A percentile compares a stretch with the other conserved stretches of the same genome.
Evolutionary conservation across 176 grass and related monocot species (phyloP).

Genomic region (sorghum (Sorghum bicolor)): DNA sequence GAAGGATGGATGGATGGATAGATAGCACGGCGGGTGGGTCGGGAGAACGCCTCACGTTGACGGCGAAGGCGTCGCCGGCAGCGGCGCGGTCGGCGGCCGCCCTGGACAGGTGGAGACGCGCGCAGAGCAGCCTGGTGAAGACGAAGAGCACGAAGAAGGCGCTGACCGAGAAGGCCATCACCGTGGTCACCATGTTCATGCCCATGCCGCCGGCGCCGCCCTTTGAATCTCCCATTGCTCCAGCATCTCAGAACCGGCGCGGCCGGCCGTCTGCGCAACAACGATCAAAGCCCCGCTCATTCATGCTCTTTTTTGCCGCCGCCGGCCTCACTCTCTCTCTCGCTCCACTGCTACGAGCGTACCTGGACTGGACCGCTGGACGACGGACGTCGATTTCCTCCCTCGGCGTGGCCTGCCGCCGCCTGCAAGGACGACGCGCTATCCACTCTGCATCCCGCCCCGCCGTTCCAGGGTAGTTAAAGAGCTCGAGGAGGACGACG

Average conservation of each 20-base stretch:
- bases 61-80: constrained; percentile 25
- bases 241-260: constrained; percentile 8
- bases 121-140: constrained; percentile 74
- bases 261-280: neutral
- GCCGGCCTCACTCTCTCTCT: no score
- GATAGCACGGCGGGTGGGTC: neutral
- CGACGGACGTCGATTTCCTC: no score
- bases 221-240: constrained; percentile 35
- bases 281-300: no score
- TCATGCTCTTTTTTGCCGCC: neutral
- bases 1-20: neutral
- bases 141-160: constrained; percentile 78
- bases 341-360: neutral
- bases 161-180: constrained; percentile 77
- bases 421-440: neutral
- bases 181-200: constrained; percentile 66
- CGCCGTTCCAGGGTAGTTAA: neutral
- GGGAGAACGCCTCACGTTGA: neutral
- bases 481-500: neutral
- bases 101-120: constrained; percentile 49
- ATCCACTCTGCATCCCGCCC: neutral
- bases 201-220: constrained; percentile 25
- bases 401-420: neutral
- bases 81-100: constrained; percentile 1
- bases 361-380: no score